Conservation (phyloP, 805 yeast species). For the Cyberlindnera meyerae region DNA sequence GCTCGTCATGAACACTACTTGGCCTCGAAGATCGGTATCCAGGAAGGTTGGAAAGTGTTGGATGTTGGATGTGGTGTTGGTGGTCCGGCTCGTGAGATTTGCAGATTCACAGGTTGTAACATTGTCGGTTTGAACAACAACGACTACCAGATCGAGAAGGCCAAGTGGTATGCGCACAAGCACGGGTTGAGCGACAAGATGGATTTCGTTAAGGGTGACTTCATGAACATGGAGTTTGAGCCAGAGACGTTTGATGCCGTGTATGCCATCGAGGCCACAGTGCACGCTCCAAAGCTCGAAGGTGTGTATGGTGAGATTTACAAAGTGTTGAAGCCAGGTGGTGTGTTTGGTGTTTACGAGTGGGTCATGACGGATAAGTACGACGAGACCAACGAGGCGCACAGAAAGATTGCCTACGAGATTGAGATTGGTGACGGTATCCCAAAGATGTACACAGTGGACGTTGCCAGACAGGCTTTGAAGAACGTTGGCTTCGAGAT, state of each 20-base stretch:
- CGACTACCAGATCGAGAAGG: slow-evolving; percentile 94
- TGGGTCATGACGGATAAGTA: slow-evolving; percentile 98
- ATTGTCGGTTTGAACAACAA: slow-evolving; percentile 93
- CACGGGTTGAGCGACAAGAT: slow-evolving; percentile 67
- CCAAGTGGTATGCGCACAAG: slow-evolving; percentile 69
- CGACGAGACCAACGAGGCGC: slow-evolving; percentile 82
- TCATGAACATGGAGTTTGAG: slow-evolving; percentile 98
- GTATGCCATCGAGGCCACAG: slow-evolving; percentile 97
- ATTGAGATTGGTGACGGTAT: slow-evolving; percentile 98
- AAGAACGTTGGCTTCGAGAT: slow-evolving; percentile 83
- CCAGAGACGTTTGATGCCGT: slow-evolving; percentile 91
- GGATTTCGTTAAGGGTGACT: slow-evolving; percentile 91
- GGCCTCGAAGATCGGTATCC: slow-evolving; percentile 79
- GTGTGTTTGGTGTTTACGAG: slow-evolving; percentile 95
- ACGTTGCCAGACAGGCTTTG: slow-evolving; percentile 86
- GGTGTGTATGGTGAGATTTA: slow-evolving; percentile 94
- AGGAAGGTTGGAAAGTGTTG: slow-evolving; percentile 77
- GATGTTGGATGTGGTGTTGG: slow-evolving; percentile 99
- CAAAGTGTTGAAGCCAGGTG: slow-evolving; percentile 96
- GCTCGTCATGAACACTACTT: slow-evolving; percentile 97
- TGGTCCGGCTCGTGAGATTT: slow-evolving; percentile 97
- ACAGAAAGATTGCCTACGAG: slow-evolving; percentile 93
- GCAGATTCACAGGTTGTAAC: slow-evolving; percentile 82
- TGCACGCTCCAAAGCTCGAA: slow-evolving; percentile 93
- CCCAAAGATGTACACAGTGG: slow-evolving; percentile 87